Evolutionary conservation across 371 early-diverging fungal species (phyloP).

Genomic region (Rhizopus microsporus): DNA sequence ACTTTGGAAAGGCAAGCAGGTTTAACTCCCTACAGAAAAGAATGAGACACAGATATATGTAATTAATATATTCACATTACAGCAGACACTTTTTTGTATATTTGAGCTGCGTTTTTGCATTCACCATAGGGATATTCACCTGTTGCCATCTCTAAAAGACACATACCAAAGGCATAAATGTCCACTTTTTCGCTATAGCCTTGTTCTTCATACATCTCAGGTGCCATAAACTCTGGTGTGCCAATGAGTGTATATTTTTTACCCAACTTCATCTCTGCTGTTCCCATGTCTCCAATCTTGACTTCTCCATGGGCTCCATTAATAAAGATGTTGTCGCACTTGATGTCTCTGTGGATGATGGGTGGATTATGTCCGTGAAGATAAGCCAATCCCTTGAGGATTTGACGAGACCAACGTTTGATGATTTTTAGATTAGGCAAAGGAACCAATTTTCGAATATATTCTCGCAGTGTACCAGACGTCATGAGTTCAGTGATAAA

Average conservation of each 20-base stretch:
- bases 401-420: slow-evolving; percentile 72
- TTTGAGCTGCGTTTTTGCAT: slow-evolving; percentile 76
- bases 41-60: neutral
- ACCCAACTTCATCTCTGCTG: slow-evolving; percentile 72
- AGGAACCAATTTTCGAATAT: slow-evolving; percentile 56
- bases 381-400: slow-evolving; percentile 75
- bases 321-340: slow-evolving; percentile 80
- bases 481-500: slow-evolving; percentile 90
- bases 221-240: slow-evolving; percentile 35
- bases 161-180: slow-evolving; percentile 89
- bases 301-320: slow-evolving; percentile 80
- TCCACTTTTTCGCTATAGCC: slow-evolving; percentile 80
- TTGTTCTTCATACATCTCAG: slow-evolving; percentile 74
- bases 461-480: slow-evolving; percentile 69
- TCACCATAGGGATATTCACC: slow-evolving; percentile 81
- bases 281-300: slow-evolving; percentile 85
- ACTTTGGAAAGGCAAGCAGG: slow-evolving; percentile 52
- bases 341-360: slow-evolving; percentile 82
- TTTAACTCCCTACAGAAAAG: slow-evolving; percentile 55
- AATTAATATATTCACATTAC: slow-evolving; percentile 12
- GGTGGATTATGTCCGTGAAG: slow-evolving; percentile 76
- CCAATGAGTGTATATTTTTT: slow-evolving; percentile 80
- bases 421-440: slow-evolving; percentile 65
- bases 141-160: slow-evolving; percentile 77
- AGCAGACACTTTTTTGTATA: slow-evolving; percentile 66